Conservation (phyloP, 805 yeast species). For the Saturnispora halmiae region DNA sequence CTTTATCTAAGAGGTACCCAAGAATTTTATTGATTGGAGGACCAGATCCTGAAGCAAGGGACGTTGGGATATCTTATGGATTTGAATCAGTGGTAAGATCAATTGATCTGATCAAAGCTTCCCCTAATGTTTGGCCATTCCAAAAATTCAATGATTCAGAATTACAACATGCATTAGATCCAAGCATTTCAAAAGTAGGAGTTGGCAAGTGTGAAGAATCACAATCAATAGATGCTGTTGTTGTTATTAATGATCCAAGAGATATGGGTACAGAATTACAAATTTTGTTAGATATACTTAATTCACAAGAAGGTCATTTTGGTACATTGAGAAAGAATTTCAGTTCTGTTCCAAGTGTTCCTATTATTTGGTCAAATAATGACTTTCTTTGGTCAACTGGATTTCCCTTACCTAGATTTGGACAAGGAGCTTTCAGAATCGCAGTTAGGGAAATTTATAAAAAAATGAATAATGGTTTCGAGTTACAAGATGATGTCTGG, state of each 20-base stretch:
- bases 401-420: conserved; percentile 67
- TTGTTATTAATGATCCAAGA: conserved; percentile 83
- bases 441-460: conserved; percentile 51
- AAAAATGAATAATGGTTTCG: conserved; percentile 28
- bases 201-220: conserved; percentile 18
- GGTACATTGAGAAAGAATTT: conserved; percentile 53
- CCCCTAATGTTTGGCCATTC: conserved; percentile 59
- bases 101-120: conserved; percentile 53
- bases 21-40: conserved; percentile 81
- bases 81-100: conserved; percentile 66
- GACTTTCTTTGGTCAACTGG: conserved; percentile 87
- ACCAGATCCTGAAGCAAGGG: conserved; percentile 56
- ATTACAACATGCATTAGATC: conserved; percentile 32
- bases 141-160: conserved; percentile 42
- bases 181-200: conserved; percentile 19
- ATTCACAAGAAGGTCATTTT: conserved; percentile 49
- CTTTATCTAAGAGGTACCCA: conserved; percentile 40
- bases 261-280: conserved; percentile 85
- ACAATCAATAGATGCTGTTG: conserved; percentile 56
- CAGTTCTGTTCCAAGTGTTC: conserved; percentile 43
- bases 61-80: conserved; percentile 73
- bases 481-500: conserved; percentile 45
- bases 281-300: conserved; percentile 60
- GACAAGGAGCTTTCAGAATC: conserved; percentile 80
- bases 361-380: conserved; percentile 69